Conservation (phyloP, 495 filamentous ascomycete genomes). For the Aspergillus diversus region DNA sequence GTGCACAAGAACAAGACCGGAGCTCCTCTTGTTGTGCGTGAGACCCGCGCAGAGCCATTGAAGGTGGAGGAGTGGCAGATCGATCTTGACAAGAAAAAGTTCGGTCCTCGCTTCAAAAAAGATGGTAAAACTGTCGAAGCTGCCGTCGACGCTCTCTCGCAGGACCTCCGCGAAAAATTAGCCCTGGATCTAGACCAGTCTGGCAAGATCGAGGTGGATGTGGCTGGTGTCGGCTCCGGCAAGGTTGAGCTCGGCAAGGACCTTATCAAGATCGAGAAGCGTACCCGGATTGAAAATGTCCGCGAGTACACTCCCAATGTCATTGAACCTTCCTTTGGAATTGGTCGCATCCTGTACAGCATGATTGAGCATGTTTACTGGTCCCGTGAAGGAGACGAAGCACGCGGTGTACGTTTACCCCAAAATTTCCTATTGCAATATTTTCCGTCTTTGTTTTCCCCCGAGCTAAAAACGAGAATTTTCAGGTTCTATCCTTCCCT, state of each 20-base stretch:
- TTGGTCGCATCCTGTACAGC: slow-evolving; percentile 78
- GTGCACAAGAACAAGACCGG: slow-evolving; percentile 84
- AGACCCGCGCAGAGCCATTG: slow-evolving; percentile 67
- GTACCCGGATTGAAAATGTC: slow-evolving; percentile 67
- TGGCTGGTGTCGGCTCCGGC: slow-evolving; percentile 63
- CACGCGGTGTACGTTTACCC: slow-evolving; percentile 59
- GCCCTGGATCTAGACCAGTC: slow-evolving; percentile 63
- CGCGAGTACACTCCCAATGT: slow-evolving; percentile 83
- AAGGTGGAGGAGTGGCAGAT: slow-evolving; percentile 73
- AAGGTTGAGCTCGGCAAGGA: slow-evolving; percentile 74
- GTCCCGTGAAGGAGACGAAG: slow-evolving; percentile 65
- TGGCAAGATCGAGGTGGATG: slow-evolving; percentile 69
- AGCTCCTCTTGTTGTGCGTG: slow-evolving; percentile 70
- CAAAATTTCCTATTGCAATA: slow-evolving; percentile 3
- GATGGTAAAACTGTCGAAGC: slow-evolving; percentile 74
- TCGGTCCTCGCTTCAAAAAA: slow-evolving; percentile 80
- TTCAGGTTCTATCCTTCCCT: slow-evolving; percentile 68
- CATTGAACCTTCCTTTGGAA: slow-evolving; percentile 85
- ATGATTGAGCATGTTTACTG: slow-evolving; percentile 82
- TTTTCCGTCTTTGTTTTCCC: slow-evolving; percentile 7
- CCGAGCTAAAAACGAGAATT: slow-evolving; percentile 13
- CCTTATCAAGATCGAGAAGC: slow-evolving; percentile 70
- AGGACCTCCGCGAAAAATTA: slow-evolving; percentile 72
- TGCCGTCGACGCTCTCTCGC: slow-evolving; percentile 65
- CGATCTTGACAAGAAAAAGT: slow-evolving; percentile 83